Base-by-base conservation (phyloP, 768 basidiomycete species). In the Suillus decipiens region DNA sequence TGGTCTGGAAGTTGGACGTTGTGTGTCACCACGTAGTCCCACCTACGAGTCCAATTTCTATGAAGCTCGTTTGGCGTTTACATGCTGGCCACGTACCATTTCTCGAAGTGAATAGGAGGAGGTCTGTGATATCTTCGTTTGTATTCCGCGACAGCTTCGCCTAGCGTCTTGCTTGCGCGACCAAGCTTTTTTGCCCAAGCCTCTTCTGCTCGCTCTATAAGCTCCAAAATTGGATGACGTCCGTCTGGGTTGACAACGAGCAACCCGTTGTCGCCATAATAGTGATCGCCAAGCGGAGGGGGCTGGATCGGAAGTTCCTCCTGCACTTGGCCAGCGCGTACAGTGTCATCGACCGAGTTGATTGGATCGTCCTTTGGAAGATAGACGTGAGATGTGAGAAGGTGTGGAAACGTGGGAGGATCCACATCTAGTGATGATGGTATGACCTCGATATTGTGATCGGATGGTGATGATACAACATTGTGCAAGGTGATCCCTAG, bases 1-100 rank as follows among this genome's bases (percentile, higher is more conserved):
- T 82, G 82, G 63, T 82, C 82, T 19, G 76, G 78, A 1, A 82
- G 72, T 48, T 74, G 77, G 2, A 82, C 74, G 34, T 74, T 64
- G 63, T 83, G 65, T 57, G 67, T 65, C n/a, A 73, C 70, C 6
- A 78, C 77, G 61, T 79, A 83, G 24, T 73, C 65, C 81, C 80
- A 82, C 80, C 80, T 75, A 15, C 17, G n/a, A 33, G 22, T 0
- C 24, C 42, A 34, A 41, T 34, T 3, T 3, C 9, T 33, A 5
- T 45, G 11, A 43, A 41, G 17, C 17, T 33, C 12, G 43, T 24
- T 33, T 1, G 19, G 28, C 2, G 12, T 12, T 24, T 34, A 4
- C 7, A 31, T 17, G 6, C 17, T 34, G 22, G 51, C 11, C 17
- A 61, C 73, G 59, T 22, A 82, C 81, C 80, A 82, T 39, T 76